Conservation (phyloP, 2,329 filamentous ascomycete species). For the Talaromyces sp. region DNA sequence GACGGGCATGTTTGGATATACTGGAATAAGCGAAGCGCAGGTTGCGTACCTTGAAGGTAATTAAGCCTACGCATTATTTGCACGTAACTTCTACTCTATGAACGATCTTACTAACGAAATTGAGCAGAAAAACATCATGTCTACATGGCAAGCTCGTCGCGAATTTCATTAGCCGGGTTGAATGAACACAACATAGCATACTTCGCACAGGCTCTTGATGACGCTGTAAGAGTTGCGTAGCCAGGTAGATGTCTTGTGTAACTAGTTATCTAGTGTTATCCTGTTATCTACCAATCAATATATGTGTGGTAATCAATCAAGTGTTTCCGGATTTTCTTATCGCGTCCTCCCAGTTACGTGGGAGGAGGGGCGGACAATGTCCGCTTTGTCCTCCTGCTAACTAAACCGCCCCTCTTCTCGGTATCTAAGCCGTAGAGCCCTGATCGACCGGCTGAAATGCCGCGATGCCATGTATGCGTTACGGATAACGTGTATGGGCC, state of each 20-base stretch:
- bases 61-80: neutral
- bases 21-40: slow-evolving; percentile 43
- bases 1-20: slow-evolving; percentile 96
- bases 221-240: neutral
- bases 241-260: neutral
- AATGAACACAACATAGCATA: slow-evolving; percentile 45
- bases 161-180: slow-evolving; percentile 91
- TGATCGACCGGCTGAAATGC: too few species aligned
- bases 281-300: neutral
- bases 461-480: too few species aligned
- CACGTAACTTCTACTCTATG: too few species aligned
- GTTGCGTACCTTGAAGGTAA: slow-evolving; percentile 31
- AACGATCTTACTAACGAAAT: neutral
- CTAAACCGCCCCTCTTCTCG: too few species aligned
- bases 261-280: neutral
- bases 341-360: too few species aligned
- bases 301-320: too few species aligned
- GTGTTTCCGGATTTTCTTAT: too few species aligned
- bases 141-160: slow-evolving; percentile 70
- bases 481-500: too few species aligned
- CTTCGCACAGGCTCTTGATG: neutral
- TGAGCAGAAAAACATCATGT: slow-evolving; percentile 40
- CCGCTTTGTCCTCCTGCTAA: too few species aligned
- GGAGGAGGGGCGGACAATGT: too few species aligned
- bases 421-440: too few species aligned